Percentiles rank a stretch among this genome's conserved stretches.
Evolutionary conservation across 192 early-diverging fungal genomes (phyloP).

Genomic region (Funneliformis mosseae): DNA sequence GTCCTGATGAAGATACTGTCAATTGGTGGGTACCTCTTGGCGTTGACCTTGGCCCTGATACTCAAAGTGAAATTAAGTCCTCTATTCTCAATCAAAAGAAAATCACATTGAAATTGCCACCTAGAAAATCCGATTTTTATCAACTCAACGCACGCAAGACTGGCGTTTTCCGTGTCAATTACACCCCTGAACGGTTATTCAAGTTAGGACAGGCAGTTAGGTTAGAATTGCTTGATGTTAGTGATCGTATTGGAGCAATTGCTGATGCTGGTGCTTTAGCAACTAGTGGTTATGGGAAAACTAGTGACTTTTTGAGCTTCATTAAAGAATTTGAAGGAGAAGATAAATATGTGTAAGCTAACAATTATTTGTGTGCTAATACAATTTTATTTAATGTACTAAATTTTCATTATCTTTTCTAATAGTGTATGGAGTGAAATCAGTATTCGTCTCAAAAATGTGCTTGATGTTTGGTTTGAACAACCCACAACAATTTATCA

Average conservation of each 20-base stretch:
- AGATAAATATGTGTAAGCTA: slow-evolving; percentile 69
- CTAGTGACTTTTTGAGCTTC: slow-evolving; percentile 74
- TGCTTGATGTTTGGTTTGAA: slow-evolving; percentile 69
- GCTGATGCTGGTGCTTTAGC: slow-evolving; percentile 81
- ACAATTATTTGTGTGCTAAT: neutral
- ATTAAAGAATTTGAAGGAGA: slow-evolving; percentile 74
- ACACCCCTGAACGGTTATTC: slow-evolving; percentile 55
- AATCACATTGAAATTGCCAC: slow-evolving; percentile 50
- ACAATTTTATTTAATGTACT: neutral
- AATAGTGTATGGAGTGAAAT: slow-evolving; percentile 69
- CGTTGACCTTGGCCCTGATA: slow-evolving; percentile 36
- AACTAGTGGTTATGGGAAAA: slow-evolving; percentile 75
- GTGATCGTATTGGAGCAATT: slow-evolving; percentile 83
- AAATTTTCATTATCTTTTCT: slow-evolving; percentile 36
- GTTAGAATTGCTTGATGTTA: slow-evolving; percentile 57
- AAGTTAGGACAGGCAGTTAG: slow-evolving; percentile 59
- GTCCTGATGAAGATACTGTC: slow-evolving; percentile 74
- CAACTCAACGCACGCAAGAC: slow-evolving; percentile 85
- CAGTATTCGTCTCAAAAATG: slow-evolving; percentile 53
- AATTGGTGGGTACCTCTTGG: slow-evolving; percentile 88
- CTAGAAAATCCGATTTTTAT: slow-evolving; percentile 61
- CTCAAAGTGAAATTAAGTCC: slow-evolving; percentile 11
- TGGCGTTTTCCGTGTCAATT: slow-evolving; percentile 87
- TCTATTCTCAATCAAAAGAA: slow-evolving; percentile 50
- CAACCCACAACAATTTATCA: slow-evolving; percentile 62